phyloP scores from a whole-genome alignment of 352 stramenopile genomes.

The Phytophthora pisi region DNA sequence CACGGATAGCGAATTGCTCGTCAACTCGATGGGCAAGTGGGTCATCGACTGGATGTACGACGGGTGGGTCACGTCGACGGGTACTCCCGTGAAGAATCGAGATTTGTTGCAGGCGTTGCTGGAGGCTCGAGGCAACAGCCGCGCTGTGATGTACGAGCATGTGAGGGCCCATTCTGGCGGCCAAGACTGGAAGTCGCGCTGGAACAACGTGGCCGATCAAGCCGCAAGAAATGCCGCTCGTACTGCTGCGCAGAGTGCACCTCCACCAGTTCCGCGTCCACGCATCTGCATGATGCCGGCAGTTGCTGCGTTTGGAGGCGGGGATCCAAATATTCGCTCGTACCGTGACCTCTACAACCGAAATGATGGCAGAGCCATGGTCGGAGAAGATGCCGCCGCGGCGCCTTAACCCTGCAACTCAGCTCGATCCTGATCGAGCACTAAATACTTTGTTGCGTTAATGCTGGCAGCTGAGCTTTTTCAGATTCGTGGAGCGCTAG shows the following conservation, averaged over 20 bases:
- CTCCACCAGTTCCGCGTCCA: not conserved
- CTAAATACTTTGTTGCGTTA: not conserved
- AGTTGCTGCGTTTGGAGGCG: not conserved
- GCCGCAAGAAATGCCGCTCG: slow-evolving; percentile 5
- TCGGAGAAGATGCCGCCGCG: not conserved
- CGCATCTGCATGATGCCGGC: slow-evolving; percentile 18
- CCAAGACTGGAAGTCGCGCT: slow-evolving; percentile 18
- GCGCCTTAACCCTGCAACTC: not conserved
- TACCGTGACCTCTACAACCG: slow-evolving; percentile 7
- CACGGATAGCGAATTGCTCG: slow-evolving; percentile 21
- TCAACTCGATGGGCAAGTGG: slow-evolving; percentile 8
- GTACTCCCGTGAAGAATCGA: slow-evolving; percentile 16
- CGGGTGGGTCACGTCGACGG: slow-evolving; percentile 17
- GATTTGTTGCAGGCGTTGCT: slow-evolving; percentile 17
- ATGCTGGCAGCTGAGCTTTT: no score
- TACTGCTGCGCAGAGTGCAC: slow-evolving; percentile 2
- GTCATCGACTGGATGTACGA: slow-evolving; percentile 23
- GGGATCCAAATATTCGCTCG: slow-evolving; percentile 4
- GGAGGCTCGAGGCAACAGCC: not conserved
- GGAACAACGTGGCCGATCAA: slow-evolving; percentile 22
- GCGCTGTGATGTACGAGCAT: slow-evolving; percentile 13
- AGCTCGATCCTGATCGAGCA: not conserved
- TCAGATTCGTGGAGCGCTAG: no score
- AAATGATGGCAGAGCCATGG: not conserved
- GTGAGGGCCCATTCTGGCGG: slow-evolving; percentile 11